Conservation (phyloP, 352 stramenopile species). For the Phytopythium kandeliae region DNA sequence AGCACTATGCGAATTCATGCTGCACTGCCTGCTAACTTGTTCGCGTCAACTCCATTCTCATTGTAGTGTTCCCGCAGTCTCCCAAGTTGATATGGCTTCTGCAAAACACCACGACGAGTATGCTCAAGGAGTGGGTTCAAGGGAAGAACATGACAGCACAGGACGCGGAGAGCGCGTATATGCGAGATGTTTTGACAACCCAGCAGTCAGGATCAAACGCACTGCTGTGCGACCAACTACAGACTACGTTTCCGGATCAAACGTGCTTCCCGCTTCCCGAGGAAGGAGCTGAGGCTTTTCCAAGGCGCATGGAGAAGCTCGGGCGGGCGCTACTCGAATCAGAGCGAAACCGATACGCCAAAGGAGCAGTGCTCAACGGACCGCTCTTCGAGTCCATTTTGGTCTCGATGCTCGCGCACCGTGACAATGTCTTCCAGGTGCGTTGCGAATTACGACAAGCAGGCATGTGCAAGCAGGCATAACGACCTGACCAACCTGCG, state of each 20-base stretch:
- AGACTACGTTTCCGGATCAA: conserved; percentile 47
- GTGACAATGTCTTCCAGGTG: conserved; percentile 62
- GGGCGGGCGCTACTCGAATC: conserved; percentile 47
- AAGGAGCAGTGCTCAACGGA: conserved; percentile 65
- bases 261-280: conserved; percentile 45
- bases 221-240: conserved; percentile 36
- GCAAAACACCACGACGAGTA: conserved; percentile 47
- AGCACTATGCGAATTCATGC: too few species aligned
- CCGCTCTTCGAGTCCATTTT: conserved; percentile 64
- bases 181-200: conserved; percentile 37
- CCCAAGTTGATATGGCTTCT: conserved; percentile 73
- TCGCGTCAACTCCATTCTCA: neutral
- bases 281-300: conserved; percentile 30
- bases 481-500: neutral
- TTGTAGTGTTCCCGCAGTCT: conserved; percentile 59
- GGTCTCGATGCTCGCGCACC: conserved; percentile 69
- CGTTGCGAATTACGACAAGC: too few species aligned
- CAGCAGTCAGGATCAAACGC: conserved; percentile 14
- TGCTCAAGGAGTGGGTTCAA: conserved; percentile 61
- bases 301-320: conserved; percentile 66
- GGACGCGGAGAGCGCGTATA: conserved; percentile 53
- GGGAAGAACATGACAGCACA: conserved; percentile 46
- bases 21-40: too few species aligned
- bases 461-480: neutral
- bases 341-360: conserved; percentile 58